Conservation (phyloP, 148 eudicot species). For the Cornus florida region DNA sequence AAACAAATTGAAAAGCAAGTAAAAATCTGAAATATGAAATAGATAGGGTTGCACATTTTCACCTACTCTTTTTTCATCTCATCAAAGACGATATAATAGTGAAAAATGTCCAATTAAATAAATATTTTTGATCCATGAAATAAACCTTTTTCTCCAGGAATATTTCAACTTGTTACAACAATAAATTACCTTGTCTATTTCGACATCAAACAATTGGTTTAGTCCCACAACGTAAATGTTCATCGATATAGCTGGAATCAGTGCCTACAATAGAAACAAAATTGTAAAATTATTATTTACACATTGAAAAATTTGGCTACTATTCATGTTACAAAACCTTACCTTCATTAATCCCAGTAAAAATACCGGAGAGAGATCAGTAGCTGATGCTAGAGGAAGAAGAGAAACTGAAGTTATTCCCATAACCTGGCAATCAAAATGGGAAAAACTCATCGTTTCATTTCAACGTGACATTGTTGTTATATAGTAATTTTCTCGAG, state of each 20-base stretch:
- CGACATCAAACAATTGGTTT: constrained; percentile 25
- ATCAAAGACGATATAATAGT: no score
- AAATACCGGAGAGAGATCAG: constrained; percentile 32
- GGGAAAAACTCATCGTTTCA: not conserved
- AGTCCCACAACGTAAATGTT: constrained; percentile 34
- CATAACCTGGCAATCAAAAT: constrained; percentile 28
- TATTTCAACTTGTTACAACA: no score
- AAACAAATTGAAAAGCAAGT: not conserved
- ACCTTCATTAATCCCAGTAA: constrained; percentile 38
- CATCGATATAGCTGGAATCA: constrained; percentile 24
- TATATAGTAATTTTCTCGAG: no score
- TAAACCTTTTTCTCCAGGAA: no score
- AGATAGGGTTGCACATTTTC: no score
- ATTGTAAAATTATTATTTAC: not conserved
- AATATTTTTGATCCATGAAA: no score
- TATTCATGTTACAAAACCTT: not conserved
- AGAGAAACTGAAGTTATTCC: constrained; percentile 49
- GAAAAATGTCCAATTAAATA: no score
- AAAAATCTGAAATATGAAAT: no score
- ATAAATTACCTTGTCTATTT: constrained; percentile 44
- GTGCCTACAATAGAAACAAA: constrained; percentile 8
- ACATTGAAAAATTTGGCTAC: no score
- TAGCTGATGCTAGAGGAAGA: constrained; percentile 40
- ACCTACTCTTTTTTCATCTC: no score
- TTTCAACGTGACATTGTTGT: not conserved